These are phyloP conservation scores for Eimeria nieschulzi DNA, from an alignment of 169 alveolate species.

Conservation along the genomic window DNA sequence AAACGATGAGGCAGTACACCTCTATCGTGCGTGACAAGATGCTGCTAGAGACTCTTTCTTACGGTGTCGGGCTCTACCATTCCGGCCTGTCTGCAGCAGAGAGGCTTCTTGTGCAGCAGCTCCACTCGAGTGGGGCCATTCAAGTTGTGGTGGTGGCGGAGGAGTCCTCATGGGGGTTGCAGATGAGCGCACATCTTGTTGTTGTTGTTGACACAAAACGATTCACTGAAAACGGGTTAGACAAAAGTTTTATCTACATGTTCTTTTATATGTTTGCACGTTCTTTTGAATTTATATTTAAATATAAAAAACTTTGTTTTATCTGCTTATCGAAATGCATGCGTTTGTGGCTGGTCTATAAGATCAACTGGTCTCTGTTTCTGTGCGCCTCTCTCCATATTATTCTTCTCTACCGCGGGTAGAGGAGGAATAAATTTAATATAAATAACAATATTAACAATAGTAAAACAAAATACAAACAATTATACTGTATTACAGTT, in stretches of 20 bases:
- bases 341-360: background rate
- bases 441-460: no score
- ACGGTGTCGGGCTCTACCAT: constrained; percentile 91
- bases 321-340: background rate
- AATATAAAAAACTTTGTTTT: background rate
- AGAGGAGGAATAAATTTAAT: no score
- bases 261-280: background rate
- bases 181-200: constrained; percentile 84
- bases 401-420: no score
- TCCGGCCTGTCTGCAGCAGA: constrained; percentile 89
- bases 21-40: constrained; percentile 81
- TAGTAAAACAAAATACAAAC: no score
- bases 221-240: constrained; percentile 79
- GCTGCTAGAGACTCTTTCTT: constrained; percentile 79
- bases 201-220: constrained; percentile 87
- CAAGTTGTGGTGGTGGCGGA: constrained; percentile 91
- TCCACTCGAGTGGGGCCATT: constrained; percentile 86
- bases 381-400: no score
- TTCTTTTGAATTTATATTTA: background rate
- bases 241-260: background rate
- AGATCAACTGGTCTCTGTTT: background rate
- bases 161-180: constrained; percentile 93
- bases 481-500: no score
- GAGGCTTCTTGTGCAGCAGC: constrained; percentile 84
- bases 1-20: constrained; percentile 72